Percentiles rank a stretch among this genome's conserved stretches.
Conservation (phyloP, 2,329 filamentous ascomycete species). For the Lanzia echinophila region DNA sequence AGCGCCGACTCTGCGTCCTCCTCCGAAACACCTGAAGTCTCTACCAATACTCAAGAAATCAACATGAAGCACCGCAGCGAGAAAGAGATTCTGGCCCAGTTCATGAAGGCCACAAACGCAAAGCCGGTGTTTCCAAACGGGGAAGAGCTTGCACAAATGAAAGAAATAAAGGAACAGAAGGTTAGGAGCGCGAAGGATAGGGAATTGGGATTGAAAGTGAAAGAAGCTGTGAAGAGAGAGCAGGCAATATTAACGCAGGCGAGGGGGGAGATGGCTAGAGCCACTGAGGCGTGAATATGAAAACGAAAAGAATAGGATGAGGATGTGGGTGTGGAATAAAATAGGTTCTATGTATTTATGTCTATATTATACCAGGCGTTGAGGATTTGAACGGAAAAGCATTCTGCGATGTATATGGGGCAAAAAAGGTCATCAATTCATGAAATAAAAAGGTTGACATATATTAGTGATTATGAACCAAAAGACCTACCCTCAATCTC, state of each 20-base stretch:
- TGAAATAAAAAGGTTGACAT: not conserved
- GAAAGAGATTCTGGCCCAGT: conserved; percentile 53
- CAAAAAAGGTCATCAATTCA: not conserved
- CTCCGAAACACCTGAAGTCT: conserved; percentile 26
- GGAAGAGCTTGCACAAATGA: conserved; percentile 53
- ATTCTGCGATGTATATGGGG: not conserved
- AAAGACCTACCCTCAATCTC: conserved; percentile 1
- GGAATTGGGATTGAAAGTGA: conserved; percentile 43
- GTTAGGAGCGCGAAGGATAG: conserved; percentile 48
- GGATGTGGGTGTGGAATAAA: not conserved
- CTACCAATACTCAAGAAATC: conserved; percentile 39
- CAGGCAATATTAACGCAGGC: conserved; percentile 51
- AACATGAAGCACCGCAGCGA: conserved; percentile 59
- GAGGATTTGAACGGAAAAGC: not conserved
- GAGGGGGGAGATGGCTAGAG: conserved; percentile 30
- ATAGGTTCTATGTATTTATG: conserved; percentile 1
- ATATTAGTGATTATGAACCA: conserved; percentile 3
- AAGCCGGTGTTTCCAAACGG: conserved; percentile 47
- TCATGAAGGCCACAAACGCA: conserved; percentile 58
- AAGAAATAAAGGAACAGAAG: conserved; percentile 48
- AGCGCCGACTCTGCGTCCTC: conserved; percentile 12
- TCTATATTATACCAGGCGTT: conserved; percentile 19
- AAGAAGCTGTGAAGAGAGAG: conserved; percentile 55
- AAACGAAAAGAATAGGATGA: not conserved
- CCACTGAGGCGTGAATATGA: conserved; percentile 1